Evolutionary conservation across 768 basidiomycete species (phyloP).

Genomic region (Lactifluus volemus): DNA sequence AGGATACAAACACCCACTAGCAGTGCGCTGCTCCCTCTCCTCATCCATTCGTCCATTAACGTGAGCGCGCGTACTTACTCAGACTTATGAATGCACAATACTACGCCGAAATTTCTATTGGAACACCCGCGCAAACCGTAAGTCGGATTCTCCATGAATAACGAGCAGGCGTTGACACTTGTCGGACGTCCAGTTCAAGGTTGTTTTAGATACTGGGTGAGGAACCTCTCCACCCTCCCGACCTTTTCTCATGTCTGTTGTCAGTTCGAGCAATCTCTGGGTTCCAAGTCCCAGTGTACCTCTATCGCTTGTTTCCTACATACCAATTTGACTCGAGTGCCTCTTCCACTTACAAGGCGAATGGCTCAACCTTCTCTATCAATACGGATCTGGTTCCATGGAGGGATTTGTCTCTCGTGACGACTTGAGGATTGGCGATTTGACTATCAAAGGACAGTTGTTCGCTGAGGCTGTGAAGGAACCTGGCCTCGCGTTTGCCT

Average conservation of each 20-base stretch:
- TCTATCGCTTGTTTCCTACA: constrained; percentile 95
- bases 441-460: constrained; percentile 63
- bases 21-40: constrained; percentile 44
- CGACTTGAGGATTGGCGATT: constrained; percentile 68
- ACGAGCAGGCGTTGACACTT: neutral
- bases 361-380: constrained; percentile 84
- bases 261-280: constrained; percentile 88
- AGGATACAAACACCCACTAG: constrained; percentile 85
- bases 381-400: constrained; percentile 95
- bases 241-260: constrained; percentile 3
- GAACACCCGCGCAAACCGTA: constrained; percentile 75
- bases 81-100: constrained; percentile 99
- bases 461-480: constrained; percentile 96
- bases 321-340: constrained; percentile 73
- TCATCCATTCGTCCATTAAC: neutral
- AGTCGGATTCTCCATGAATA: constrained; percentile 23
- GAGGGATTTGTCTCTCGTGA: constrained; percentile 93
- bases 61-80: constrained; percentile 6
- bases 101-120: constrained; percentile 78
- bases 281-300: constrained; percentile 75
- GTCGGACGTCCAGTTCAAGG: constrained; percentile 59
- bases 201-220: constrained; percentile 88
- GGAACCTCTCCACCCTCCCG: neutral
- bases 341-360: constrained; percentile 83
- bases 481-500: constrained; percentile 95